Percentiles rank a stretch among this genome's conserved stretches.
phyloP scores from a whole-genome alignment of 2,329 filamentous ascomycete genomes.

The Tolypocladium nubicola region DNA sequence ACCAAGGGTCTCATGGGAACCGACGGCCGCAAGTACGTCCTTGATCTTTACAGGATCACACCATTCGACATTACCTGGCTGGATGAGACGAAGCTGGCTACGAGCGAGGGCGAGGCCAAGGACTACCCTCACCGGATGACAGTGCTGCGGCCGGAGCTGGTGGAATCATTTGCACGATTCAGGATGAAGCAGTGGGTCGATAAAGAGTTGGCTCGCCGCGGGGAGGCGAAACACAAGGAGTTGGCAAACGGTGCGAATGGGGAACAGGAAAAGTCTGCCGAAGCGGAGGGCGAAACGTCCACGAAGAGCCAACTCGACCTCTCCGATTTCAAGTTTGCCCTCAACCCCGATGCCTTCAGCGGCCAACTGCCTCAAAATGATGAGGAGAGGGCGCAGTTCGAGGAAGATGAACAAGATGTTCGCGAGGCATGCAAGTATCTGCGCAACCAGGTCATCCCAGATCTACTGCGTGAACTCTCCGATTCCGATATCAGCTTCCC shows the following conservation, averaged over 20 bases:
- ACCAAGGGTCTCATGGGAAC: slow-evolving; percentile 97
- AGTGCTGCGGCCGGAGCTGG: slow-evolving; percentile 78
- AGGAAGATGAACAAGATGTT: slow-evolving; percentile 79
- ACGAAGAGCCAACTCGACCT: slow-evolving; percentile 62
- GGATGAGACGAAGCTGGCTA: slow-evolving; percentile 54
- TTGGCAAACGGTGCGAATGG: slow-evolving; percentile 23
- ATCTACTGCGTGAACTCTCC: slow-evolving; percentile 74
- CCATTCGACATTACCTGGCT: slow-evolving; percentile 87
- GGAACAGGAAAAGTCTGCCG: slow-evolving; percentile 22
- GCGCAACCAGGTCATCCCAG: slow-evolving; percentile 67
- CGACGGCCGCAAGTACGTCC: slow-evolving; percentile 92
- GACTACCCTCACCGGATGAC: slow-evolving; percentile 94
- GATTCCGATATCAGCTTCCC: slow-evolving; percentile 94
- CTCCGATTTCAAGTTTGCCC: slow-evolving; percentile 72
- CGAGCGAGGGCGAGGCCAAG: slow-evolving; percentile 28
- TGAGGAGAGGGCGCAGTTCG: slow-evolving; percentile 76
- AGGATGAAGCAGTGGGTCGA: slow-evolving; percentile 88
- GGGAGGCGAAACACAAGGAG: slow-evolving; percentile 19
- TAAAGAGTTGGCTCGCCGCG: slow-evolving; percentile 59
- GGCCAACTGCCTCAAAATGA: slow-evolving; percentile 84
- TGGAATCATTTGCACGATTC: slow-evolving; percentile 73
- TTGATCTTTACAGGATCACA: slow-evolving; percentile 90
- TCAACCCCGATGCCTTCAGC: slow-evolving; percentile 94
- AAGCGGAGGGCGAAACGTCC: slow-evolving; percentile 23
- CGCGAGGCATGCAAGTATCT: slow-evolving; percentile 74